Evolutionary conservation across 1,139 yeast species (phyloP), one percentile per base, ranked within the genome.

Genomic region (Candida sp.): DNA sequence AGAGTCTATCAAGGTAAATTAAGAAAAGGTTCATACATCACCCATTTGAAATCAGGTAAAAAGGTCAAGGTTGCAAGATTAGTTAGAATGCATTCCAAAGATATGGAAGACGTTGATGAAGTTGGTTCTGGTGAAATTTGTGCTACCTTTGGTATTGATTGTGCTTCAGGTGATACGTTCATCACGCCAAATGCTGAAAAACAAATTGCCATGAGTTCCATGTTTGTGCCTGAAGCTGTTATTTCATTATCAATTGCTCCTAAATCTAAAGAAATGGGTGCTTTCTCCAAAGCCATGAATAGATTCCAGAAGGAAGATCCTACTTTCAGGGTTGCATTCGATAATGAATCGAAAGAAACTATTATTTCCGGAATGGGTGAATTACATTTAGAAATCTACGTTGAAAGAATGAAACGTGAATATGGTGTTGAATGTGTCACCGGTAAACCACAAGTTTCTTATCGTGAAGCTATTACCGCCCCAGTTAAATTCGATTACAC

Each of bases 341-440:
- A 93, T 65, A 64, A 80, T 12, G 99, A 93, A 70, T 86, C 96
- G 42, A 93, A 93, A 70, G 97, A 93, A 67, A 93, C 99, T 12
- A 83, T 93, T 53, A 89, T 93, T 57, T 88, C 97, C 37, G 99
- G 99, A 63, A 93, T 93, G 99, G 99, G 99, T 54, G 99, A 93
- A 68, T 77, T 93, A 59, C 99, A 93, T 69, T 75, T 93, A 64
- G 98, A 93, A 66, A 91, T 93, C 59, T 93, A 93, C 63, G 97
- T 93, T 47, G 99, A 93, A 73, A 84, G 99, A 75, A 91, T 95
- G 86, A 87, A 81, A 68, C 87, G 99, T 69, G 99, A 95, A 68
- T 95, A 95, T 66, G 90, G 90, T 49, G 96, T 93, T 50, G 97
- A 89, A 47, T 93, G 99, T 73, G 75, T 81, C 36, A 91, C 97